These are phyloP conservation scores for Oryza meyeriana DNA, from an alignment of 176 grass and related monocot species.

Conservation along the genomic window DNA sequence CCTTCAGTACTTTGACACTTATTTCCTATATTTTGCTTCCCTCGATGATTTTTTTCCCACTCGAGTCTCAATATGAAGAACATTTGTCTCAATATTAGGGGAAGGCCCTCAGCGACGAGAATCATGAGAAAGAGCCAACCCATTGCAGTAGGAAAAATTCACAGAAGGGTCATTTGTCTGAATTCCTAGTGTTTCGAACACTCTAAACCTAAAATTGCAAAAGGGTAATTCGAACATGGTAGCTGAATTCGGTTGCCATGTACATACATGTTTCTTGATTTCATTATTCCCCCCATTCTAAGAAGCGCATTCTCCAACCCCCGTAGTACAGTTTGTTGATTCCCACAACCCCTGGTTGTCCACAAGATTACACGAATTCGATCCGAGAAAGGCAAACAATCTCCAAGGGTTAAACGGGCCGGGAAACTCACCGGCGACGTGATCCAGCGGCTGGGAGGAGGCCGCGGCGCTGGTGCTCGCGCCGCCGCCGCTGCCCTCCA, in stretches of 20 bases:
- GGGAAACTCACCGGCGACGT: constrained; percentile 40
- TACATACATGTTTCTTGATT: constrained; percentile 3
- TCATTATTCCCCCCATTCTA: constrained; percentile 18
- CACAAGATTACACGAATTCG: constrained; percentile 9
- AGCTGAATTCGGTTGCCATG: constrained; percentile 18
- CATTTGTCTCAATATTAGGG: background rate
- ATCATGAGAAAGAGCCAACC: background rate
- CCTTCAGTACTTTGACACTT: constrained; percentile 15
- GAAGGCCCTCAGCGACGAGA: background rate
- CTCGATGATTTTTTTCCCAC: background rate
- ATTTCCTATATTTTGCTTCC: background rate
- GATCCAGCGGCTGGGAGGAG: constrained; percentile 40
- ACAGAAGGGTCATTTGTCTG: background rate
- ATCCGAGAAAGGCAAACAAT: constrained; percentile 1
- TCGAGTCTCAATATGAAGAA: background rate
- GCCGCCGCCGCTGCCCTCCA: constrained; percentile 52
- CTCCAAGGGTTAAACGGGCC: background rate
- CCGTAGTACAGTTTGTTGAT: background rate
- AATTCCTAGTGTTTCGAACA: background rate
- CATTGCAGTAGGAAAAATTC: background rate
- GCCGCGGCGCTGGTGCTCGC: constrained; percentile 5
- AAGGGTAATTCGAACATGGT: background rate
- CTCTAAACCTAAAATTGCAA: constrained; percentile 18
- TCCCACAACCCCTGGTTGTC: background rate
- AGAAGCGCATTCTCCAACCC: constrained; percentile 11